Evolutionary conservation across 768 basidiomycete genomes (phyloP), one percentile per base, ranked within the genome.

Genomic region (Collybiopsis luxurians): DNA sequence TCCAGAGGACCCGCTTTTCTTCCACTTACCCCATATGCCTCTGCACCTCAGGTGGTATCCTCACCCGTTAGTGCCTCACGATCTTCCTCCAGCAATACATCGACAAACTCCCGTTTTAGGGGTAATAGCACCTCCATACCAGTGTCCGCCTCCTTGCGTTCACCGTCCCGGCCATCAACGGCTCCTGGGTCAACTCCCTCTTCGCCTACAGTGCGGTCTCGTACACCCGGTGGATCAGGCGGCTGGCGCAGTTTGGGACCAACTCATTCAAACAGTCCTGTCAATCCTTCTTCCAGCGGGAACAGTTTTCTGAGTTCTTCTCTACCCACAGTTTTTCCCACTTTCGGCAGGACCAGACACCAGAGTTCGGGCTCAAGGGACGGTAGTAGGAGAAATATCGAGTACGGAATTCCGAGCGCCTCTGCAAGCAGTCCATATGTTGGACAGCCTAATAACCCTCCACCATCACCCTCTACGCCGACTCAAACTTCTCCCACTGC

Each of bases 161-260:
- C 69, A 2, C 60, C 68, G 2, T 59, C 73, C 2, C 53, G 13
- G 6, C 48, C 48, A 21, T 15, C 59, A 11, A 55, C 64, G 15
- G 55, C 69, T 21, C 57, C 57, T 34, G 46, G 52, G 45, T 57
- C 60, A n/a, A 55, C 65, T n/a, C 55, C 65, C n/a, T 62, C 64
- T 38, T 64, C 70, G 48, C 63, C 65, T 48, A 58, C 57, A 9
- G 56, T 58, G 17, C 46, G 46, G 21, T 30, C 28, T 19, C 48
- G 48, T 23, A 50, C 48, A 12, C 48, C 48, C 12, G 48, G 48
- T n/a, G 48, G 48, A 7, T 50, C 48, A 36, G 48, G 48, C n/a
- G 48, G 48, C 13, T 50, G 48, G 48, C 5, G 48, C 30, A 36
- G 15, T 36, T 6, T 50, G 15, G 19, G 27, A 21, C 2, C 5